phyloP scores from a whole-genome alignment of 768 basidiomycete species.

The Epithele typhae region DNA sequence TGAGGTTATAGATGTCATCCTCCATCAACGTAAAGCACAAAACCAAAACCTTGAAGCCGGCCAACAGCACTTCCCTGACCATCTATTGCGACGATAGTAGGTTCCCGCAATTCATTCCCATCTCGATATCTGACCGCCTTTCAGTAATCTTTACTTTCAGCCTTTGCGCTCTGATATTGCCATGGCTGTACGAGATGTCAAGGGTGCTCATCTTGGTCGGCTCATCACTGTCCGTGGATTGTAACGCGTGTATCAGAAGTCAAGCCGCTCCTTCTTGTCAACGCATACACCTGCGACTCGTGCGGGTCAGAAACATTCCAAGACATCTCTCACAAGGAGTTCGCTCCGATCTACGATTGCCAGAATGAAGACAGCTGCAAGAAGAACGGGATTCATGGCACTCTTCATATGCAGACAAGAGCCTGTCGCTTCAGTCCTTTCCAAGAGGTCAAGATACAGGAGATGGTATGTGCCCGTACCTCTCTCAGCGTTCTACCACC shows the following conservation, averaged over 20 bases:
- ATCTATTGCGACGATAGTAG: slow-evolving; percentile 92
- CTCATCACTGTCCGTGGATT: slow-evolving; percentile 94
- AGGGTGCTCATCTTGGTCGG: slow-evolving; percentile 79
- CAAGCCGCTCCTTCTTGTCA: slow-evolving; percentile 94
- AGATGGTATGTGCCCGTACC: slow-evolving; percentile 65
- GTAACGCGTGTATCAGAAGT: slow-evolving; percentile 99
- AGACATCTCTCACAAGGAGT: slow-evolving; percentile 89
- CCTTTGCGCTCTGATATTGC: slow-evolving; percentile 73
- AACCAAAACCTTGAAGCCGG: slow-evolving; percentile 75
- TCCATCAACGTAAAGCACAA: slow-evolving; percentile 87
- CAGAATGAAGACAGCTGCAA: slow-evolving; percentile 81
- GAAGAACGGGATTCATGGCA: slow-evolving; percentile 82
- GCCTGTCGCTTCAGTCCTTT: slow-evolving; percentile 97
- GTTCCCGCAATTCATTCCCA: slow-evolving; percentile 29
- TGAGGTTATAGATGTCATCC: slow-evolving; percentile 95
- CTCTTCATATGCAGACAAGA: slow-evolving; percentile 96
- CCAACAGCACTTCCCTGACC: slow-evolving; percentile 83
- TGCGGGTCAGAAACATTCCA: slow-evolving; percentile 99
- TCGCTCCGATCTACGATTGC: slow-evolving; percentile 86
- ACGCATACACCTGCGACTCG: slow-evolving; percentile 97
- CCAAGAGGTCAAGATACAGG: slow-evolving; percentile 98
- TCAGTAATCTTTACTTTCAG: slow-evolving; percentile 86
- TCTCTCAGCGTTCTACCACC: slow-evolving; percentile 6
- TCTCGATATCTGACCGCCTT: background rate
- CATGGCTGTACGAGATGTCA: slow-evolving; percentile 90